A percentile compares a stretch with the other conserved stretches of the same genome.
These are phyloP conservation scores for Suhomyces faveliae DNA, from an alignment of 805 yeast species.

Conservation along the genomic window DNA sequence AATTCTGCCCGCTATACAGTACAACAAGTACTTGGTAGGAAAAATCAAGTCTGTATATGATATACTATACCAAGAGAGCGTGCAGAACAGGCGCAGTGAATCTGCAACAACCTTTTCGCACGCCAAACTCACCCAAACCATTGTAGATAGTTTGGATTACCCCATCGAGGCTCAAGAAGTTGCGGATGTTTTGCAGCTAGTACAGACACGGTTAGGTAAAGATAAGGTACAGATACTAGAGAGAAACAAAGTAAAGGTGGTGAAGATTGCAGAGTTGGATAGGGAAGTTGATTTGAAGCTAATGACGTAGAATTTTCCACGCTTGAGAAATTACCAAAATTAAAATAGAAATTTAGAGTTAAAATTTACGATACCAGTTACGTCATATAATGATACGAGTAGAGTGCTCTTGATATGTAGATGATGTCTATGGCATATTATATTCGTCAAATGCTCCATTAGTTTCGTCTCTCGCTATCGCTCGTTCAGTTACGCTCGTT, in stretches of 20 bases:
- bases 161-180: conserved; percentile 33
- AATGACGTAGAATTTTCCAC: too few species aligned
- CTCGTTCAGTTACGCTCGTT: too few species aligned
- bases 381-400: too few species aligned
- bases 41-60: conserved; percentile 34
- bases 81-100: conserved; percentile 2
- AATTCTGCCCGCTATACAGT: conserved; percentile 20
- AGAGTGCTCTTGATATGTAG: too few species aligned
- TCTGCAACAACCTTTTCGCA: conserved; percentile 21
- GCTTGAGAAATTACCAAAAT: too few species aligned
- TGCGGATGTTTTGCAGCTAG: conserved; percentile 22
- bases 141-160: conserved; percentile 32
- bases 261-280: conserved; percentile 25
- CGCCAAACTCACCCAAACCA: conserved; percentile 23
- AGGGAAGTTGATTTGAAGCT: conserved; percentile 26
- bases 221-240: conserved; percentile 21
- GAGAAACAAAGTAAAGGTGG: conserved; percentile 23
- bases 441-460: too few species aligned
- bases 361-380: too few species aligned
- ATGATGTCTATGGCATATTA: too few species aligned
- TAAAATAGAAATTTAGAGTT: too few species aligned
- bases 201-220: conserved; percentile 18
- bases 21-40: conserved; percentile 22
- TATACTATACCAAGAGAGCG: conserved; percentile 29
- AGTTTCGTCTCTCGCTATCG: too few species aligned